Percentiles rank a stretch among this genome's conserved stretches.
These are phyloP conservation scores for Cytospora schulzeri DNA, from an alignment of 2,329 filamentous ascomycete genomes.

Conservation along the genomic window DNA sequence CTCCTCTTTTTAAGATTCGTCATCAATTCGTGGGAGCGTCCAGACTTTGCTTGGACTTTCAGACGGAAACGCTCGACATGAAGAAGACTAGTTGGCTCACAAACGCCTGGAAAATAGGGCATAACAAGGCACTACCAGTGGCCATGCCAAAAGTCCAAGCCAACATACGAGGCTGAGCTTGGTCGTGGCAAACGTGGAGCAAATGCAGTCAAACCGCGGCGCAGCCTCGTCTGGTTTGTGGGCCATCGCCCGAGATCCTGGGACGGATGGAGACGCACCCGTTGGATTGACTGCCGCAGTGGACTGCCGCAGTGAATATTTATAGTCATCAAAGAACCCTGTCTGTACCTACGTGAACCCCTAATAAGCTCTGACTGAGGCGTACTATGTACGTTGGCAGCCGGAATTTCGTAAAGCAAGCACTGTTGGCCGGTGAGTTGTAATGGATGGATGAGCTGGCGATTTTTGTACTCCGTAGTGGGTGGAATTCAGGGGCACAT, in stretches of 20 bases:
- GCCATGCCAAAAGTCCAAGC: neutral
- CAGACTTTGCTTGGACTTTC: neutral
- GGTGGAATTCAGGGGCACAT: neutral
- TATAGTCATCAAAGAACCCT: neutral
- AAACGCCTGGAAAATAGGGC: neutral
- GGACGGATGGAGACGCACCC: neutral
- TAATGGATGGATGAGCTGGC: neutral
- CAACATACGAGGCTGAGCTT: constrained; percentile 19
- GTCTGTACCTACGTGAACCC: neutral
- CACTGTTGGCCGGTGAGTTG: neutral
- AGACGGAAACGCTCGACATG: neutral
- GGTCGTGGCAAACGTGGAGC: constrained; percentile 13
- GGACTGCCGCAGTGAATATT: constrained; percentile 1
- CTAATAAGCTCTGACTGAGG: neutral
- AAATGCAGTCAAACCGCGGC: constrained; percentile 7
- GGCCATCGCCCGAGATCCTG: neutral
- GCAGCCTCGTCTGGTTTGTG: constrained; percentile 20
- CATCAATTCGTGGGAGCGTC: neutral
- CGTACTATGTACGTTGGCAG: neutral
- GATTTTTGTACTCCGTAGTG: neutral
- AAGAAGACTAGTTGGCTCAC: neutral
- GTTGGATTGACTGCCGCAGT: neutral
- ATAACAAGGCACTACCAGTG: neutral
- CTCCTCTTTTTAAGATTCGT: neutral
- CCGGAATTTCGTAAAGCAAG: neutral